phyloP scores from a whole-genome alignment of 1,139 yeast species.

The Yamadazyma dendronema region DNA sequence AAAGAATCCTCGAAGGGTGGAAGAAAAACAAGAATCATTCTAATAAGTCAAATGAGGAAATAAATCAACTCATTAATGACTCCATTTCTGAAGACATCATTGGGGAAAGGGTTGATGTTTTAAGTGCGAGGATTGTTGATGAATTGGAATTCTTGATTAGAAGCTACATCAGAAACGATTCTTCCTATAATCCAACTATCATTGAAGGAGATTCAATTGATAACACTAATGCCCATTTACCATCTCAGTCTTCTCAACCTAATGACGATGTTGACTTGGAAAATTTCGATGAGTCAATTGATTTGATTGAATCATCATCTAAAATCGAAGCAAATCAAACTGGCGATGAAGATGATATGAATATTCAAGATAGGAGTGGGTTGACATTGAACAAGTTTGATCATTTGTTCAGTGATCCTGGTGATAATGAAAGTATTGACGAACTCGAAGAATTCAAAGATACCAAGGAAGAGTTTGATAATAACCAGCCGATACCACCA shows the following conservation, averaged over 20 bases:
- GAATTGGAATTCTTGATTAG: slow-evolving; percentile 56
- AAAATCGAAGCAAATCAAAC: slow-evolving; percentile 9
- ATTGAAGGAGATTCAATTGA: slow-evolving; percentile 24
- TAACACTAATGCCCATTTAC: slow-evolving; percentile 6
- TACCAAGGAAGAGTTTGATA: slow-evolving; percentile 5
- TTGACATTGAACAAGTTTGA: slow-evolving; percentile 40
- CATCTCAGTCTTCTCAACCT: slow-evolving; percentile 1
- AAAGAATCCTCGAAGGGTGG: slow-evolving; percentile 44
- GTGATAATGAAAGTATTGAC: slow-evolving; percentile 6
- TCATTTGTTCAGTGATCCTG: slow-evolving; percentile 29
- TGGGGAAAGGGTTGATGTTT: slow-evolving; percentile 60
- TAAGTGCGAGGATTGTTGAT: slow-evolving; percentile 77
- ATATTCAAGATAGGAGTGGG: slow-evolving; percentile 41
- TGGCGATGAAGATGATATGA: slow-evolving; percentile 17
- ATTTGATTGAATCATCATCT: slow-evolving; percentile 3
- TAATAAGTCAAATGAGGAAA: slow-evolving; percentile 14
- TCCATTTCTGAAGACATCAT: slow-evolving; percentile 19
- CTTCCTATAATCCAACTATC: slow-evolving; percentile 20
- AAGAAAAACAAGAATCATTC: slow-evolving; percentile 22
- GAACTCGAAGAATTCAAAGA: slow-evolving; percentile 11
- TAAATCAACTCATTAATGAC: slow-evolving; percentile 14
- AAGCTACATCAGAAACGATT: slow-evolving; percentile 29
- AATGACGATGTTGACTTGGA: slow-evolving; percentile 12
- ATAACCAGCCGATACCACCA: slow-evolving; percentile 8
- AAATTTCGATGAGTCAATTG: slow-evolving; percentile 16